Conservation (phyloP, 495 filamentous ascomycete species). For the Aspergillus wentii region DNA sequence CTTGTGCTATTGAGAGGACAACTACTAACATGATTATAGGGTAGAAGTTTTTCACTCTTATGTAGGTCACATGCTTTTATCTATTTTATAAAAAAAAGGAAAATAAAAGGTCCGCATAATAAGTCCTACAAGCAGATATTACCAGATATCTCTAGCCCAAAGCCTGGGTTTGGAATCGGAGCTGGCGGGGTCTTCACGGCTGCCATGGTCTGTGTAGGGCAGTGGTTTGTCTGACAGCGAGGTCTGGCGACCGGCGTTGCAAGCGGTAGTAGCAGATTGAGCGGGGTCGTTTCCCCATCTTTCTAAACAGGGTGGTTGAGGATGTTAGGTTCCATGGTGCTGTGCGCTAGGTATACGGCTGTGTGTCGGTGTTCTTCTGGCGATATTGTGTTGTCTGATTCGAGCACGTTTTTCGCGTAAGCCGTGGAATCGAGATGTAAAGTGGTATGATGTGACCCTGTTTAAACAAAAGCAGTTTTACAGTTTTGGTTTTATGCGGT, state of each 20-base stretch:
- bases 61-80: too few relatives aligned
- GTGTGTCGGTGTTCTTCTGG: conserved; percentile 22
- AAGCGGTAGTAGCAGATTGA: conserved; percentile 23
- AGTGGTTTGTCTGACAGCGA: conserved; percentile 47
- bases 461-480: conserved; percentile 23
- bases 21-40: too few relatives aligned
- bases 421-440: conserved; percentile 18
- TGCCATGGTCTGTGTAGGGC: conserved; percentile 19
- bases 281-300: conserved; percentile 33
- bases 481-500: conserved; percentile 20
- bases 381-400: conserved; percentile 14
- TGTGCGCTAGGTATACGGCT: conserved; percentile 23
- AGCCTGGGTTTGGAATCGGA: conserved; percentile 23
- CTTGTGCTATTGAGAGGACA: too few relatives aligned
- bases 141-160: conserved; percentile 25
- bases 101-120: conserved; percentile 25
- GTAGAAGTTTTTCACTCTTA: too few relatives aligned
- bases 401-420: conserved; percentile 19
- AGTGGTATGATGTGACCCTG: conserved; percentile 24
- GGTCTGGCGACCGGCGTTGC: conserved; percentile 26
- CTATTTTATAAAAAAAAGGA: too few relatives aligned
- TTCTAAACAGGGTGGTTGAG: conserved; percentile 15
- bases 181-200: conserved; percentile 25
- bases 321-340: conserved; percentile 18
- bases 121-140: conserved; percentile 21